phyloP scores from a whole-genome alignment of 352 stramenopile genomes.

The Phytophthora pistaciae region DNA sequence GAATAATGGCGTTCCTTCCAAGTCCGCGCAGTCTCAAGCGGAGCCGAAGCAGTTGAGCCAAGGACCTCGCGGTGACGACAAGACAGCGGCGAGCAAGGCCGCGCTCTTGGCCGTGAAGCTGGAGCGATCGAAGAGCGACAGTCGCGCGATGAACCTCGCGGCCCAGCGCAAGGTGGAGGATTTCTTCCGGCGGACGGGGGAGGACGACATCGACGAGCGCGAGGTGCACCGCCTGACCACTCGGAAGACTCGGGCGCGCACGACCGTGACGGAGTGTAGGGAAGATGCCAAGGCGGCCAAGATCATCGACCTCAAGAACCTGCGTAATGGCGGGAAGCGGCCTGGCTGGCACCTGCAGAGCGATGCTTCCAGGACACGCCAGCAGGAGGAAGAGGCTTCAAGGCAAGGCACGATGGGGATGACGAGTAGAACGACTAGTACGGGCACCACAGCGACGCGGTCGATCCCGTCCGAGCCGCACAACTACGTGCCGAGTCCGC shows the following conservation, averaged over 20 bases:
- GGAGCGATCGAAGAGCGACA: conserved; percentile 43
- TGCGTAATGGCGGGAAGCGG: conserved; percentile 22
- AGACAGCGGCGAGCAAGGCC: background rate
- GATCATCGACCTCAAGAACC: conserved; percentile 43
- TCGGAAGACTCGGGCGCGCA: conserved; percentile 40
- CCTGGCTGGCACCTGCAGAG: conserved; percentile 21
- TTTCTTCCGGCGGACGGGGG: conserved; percentile 51
- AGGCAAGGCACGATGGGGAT: conserved; percentile 20
- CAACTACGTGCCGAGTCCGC: conserved; percentile 27
- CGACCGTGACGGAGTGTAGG: conserved; percentile 40
- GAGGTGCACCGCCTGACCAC: conserved; percentile 20
- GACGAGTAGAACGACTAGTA: conserved; percentile 28
- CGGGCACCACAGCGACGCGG: conserved; percentile 28
- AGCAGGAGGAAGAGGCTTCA: conserved; percentile 12
- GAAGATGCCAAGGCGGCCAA: conserved; percentile 35
- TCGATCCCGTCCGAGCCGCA: conserved; percentile 29
- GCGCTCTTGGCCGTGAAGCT: conserved; percentile 22
- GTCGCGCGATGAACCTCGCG: conserved; percentile 39
- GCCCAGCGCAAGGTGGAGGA: conserved; percentile 59
- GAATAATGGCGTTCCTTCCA: conserved; percentile 4
- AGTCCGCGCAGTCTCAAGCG: background rate
- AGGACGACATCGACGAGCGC: conserved; percentile 31
- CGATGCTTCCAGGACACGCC: background rate
- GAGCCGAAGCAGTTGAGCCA: background rate
- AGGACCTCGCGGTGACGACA: background rate